Evolutionary conservation across 2,329 filamentous ascomycete genomes (phyloP).

Genomic region (Emericellopsis atlantica): DNA sequence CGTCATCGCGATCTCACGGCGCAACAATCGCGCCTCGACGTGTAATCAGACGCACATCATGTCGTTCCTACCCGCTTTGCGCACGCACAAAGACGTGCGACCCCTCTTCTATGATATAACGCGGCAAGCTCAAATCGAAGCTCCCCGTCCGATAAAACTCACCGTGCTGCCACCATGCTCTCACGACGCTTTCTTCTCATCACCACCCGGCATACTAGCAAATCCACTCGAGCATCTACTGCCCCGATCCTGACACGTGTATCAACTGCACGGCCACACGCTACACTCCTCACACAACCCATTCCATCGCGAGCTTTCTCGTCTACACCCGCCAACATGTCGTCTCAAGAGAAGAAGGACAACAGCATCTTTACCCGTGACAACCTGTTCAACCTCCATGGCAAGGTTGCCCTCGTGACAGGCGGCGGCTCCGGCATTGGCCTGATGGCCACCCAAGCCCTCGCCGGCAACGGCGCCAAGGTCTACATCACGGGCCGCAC

Average conservation of each 20-base stretch:
- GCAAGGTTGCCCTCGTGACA: constrained; percentile 32
- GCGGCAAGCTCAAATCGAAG: neutral
- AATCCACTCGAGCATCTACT: neutral
- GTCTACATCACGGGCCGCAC: constrained; percentile 61
- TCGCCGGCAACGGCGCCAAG: constrained; percentile 53
- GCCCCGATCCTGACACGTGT: neutral
- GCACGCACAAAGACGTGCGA: too few species aligned
- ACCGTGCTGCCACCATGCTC: neutral
- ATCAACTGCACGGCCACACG: neutral
- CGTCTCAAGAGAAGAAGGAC: constrained; percentile 4
- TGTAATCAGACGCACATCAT: too few species aligned
- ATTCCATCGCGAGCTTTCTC: neutral
- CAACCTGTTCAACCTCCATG: constrained; percentile 26
- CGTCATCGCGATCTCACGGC: neutral
- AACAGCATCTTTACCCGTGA: constrained; percentile 18
- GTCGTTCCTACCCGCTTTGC: too few species aligned
- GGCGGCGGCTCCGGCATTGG: constrained; percentile 51
- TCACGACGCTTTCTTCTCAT: neutral
- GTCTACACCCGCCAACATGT: neutral
- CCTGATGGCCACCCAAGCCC: constrained; percentile 55
- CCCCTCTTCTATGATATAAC: neutral
- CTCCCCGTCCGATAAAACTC: neutral
- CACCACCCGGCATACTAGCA: neutral
- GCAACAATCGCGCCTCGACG: too few species aligned
- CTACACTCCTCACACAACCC: neutral